Percentiles rank a stretch among this genome's conserved stretches.
Evolutionary conservation across 305 asterid species (phyloP).

Genomic region (Rubia peregrina): DNA sequence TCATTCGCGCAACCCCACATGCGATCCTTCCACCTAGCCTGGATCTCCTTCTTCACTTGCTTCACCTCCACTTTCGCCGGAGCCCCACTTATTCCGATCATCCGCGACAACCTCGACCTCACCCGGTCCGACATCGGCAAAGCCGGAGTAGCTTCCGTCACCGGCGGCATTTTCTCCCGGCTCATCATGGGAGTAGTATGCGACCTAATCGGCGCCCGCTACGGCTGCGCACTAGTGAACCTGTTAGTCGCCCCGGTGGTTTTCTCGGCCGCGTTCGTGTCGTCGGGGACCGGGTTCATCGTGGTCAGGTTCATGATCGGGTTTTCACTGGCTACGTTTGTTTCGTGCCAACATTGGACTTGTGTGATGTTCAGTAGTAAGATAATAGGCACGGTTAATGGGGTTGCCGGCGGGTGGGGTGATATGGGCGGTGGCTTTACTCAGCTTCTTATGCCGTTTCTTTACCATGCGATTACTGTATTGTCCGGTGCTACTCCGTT

Average conservation of each 20-base stretch:
- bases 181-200: conserved; percentile 53
- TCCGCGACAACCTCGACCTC: conserved; percentile 41
- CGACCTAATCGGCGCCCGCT: conserved; percentile 49
- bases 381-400: conserved; percentile 45
- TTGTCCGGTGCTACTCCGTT: conserved; percentile 37
- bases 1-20: conserved; percentile 48
- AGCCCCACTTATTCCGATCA: conserved; percentile 49
- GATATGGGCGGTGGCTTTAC: conserved; percentile 62
- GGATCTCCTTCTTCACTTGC: conserved; percentile 53
- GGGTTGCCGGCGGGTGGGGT: conserved; percentile 63
- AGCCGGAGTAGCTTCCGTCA: conserved; percentile 61
- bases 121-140: conserved; percentile 43
- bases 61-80: conserved; percentile 51
- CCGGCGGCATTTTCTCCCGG: conserved; percentile 54
- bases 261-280: conserved; percentile 42
- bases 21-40: conserved; percentile 50
- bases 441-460: conserved; percentile 51
- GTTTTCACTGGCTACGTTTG: conserved; percentile 49
- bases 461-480: conserved; percentile 25
- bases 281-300: conserved; percentile 34
- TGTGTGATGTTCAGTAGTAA: conserved; percentile 23
- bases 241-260: conserved; percentile 43
- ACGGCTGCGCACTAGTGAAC: conserved; percentile 47
- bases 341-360: conserved; percentile 56
- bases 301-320: conserved; percentile 54